These are phyloP conservation scores for Shiraia sp. DNA, from an alignment of 2,329 filamentous ascomycete genomes.

Conservation along the genomic window DNA sequence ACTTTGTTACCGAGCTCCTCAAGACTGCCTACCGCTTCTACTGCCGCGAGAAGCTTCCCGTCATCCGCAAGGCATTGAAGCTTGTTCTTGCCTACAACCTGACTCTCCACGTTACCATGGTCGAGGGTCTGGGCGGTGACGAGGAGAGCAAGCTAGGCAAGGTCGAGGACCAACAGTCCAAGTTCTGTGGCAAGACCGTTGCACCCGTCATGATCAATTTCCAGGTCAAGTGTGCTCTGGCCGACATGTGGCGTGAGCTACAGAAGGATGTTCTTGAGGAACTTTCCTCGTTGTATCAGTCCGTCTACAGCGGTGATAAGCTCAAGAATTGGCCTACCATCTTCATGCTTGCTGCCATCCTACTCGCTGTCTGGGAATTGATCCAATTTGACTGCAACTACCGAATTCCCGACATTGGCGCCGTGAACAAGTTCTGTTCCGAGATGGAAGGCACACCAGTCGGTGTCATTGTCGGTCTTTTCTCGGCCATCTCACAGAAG, in stretches of 20 bases:
- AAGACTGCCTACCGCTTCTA: constrained; percentile 96
- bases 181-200: constrained; percentile 85
- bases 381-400: constrained; percentile 99
- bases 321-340: constrained; percentile 99
- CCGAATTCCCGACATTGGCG: constrained; percentile 79
- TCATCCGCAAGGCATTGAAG: constrained; percentile 94
- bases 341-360: constrained; percentile 92
- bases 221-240: constrained; percentile 96
- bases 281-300: constrained; percentile 90
- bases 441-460: constrained; percentile 98
- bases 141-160: constrained; percentile 79
- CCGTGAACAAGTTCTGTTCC: constrained; percentile 90
- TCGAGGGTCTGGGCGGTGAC: constrained; percentile 82
- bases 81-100: constrained; percentile 94
- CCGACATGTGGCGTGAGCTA: constrained; percentile 96
- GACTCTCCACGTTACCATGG: constrained; percentile 90
- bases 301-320: constrained; percentile 95
- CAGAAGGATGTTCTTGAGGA: constrained; percentile 96
- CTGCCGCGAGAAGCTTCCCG: constrained; percentile 80
- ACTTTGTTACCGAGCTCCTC: constrained; percentile 92
- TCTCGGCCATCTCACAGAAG: constrained; percentile 98
- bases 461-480: constrained; percentile 92
- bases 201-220: constrained; percentile 99
- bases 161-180: constrained; percentile 83
- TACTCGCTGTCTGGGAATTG: constrained; percentile 95